Conservation (phyloP, 2,329 filamentous ascomycete genomes). For the Aspergillus proliferans region DNA sequence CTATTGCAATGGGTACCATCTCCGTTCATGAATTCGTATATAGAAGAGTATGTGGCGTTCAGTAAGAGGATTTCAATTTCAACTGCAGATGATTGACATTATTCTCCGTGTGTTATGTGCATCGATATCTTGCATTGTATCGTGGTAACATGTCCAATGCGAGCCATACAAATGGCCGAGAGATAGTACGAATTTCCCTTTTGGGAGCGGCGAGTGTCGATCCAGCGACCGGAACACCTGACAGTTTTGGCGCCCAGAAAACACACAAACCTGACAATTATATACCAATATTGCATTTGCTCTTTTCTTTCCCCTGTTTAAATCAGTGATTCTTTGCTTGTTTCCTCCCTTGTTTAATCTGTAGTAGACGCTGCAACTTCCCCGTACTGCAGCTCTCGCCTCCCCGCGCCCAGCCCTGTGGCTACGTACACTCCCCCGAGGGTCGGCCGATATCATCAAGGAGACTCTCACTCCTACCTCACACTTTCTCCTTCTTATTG, state of each 20-base stretch:
- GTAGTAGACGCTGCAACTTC: neutral
- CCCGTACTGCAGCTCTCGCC: too few relatives aligned
- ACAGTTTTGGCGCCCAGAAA: too few relatives aligned
- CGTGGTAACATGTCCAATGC: neutral
- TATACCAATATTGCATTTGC: too few relatives aligned
- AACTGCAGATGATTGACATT: neutral
- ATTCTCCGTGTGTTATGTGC: neutral
- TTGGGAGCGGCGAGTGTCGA: neutral
- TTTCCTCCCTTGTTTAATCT: neutral
- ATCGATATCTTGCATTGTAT: neutral
- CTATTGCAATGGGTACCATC: neutral
- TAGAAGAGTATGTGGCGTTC: too few relatives aligned
- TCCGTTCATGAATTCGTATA: neutral
- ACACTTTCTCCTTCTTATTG: neutral
- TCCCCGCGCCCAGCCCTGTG: neutral
- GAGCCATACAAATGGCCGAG: neutral
- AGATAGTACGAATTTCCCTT: neutral
- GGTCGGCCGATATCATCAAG: slow-evolving; percentile 12
- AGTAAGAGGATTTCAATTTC: too few relatives aligned
- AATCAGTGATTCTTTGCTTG: too few relatives aligned
- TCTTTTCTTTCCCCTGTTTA: too few relatives aligned
- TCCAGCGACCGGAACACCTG: neutral
- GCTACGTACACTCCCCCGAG: slow-evolving; percentile 1
- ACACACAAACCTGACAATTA: too few relatives aligned
- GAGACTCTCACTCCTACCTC: slow-evolving; percentile 3